A percentile compares a stretch with the other conserved stretches of the same genome.
Conservation (phyloP, 345 rosid species). For the Moringa oleifera region DNA sequence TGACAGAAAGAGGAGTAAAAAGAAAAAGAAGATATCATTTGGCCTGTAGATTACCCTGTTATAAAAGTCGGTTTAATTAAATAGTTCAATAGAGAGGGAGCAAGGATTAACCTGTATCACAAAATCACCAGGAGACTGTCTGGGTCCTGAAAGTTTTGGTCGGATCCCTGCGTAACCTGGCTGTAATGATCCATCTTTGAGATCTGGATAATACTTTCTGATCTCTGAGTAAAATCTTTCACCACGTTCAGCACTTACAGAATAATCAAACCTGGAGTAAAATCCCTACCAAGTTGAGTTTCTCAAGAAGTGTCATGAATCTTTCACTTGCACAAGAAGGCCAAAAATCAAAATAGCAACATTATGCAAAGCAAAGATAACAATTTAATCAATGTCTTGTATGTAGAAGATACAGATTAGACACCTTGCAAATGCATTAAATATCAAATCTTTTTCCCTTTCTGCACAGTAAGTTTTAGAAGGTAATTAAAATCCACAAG, state of each 20-base stretch:
- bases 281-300: constrained; percentile 6
- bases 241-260: constrained; percentile 42
- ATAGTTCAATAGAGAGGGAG: neutral
- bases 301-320: neutral
- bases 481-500: neutral
- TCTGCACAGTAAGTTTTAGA: neutral
- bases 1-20: too few species aligned
- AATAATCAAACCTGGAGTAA: constrained; percentile 60
- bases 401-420: too few species aligned
- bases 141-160: constrained; percentile 77
- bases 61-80: too few species aligned
- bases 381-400: constrained; percentile 1
- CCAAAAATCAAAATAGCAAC: neutral
- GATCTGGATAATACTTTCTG: constrained; percentile 70
- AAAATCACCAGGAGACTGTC: constrained; percentile 61
- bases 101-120: constrained; percentile 58
- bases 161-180: constrained; percentile 86
- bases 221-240: constrained; percentile 72
- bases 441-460: too few species aligned
- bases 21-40: too few species aligned
- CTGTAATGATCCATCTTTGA: constrained; percentile 65
- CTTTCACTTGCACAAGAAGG: neutral
- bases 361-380: neutral
- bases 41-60: too few species aligned
- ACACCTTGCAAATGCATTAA: neutral